phyloP scores from a whole-genome alignment of 2,329 filamentous ascomycete species.

The Microdochium trichocladiopsis region DNA sequence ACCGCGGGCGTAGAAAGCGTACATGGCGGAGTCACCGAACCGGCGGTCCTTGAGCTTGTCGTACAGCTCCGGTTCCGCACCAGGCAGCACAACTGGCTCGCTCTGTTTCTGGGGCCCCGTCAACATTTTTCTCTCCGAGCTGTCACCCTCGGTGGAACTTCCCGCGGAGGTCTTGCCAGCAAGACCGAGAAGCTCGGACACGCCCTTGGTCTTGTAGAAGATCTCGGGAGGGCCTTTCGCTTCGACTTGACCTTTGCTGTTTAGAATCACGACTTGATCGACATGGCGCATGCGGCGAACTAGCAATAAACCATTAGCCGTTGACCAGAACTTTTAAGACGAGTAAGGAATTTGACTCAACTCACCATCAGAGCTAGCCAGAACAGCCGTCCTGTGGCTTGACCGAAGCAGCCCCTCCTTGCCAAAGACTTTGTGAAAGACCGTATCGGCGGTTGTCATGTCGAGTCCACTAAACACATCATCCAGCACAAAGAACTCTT shows the following conservation, averaged over 20 bases:
- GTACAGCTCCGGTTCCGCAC: background rate
- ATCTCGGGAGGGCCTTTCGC: background rate
- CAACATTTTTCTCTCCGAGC: background rate
- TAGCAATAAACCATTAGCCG: background rate
- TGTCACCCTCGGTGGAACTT: background rate
- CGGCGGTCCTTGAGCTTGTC: background rate
- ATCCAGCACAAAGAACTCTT: slow-evolving; percentile 33
- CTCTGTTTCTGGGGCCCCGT: background rate
- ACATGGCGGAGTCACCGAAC: background rate
- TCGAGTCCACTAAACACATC: slow-evolving; percentile 39
- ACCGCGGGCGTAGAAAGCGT: background rate
- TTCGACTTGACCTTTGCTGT: background rate
- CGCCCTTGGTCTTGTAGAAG: background rate
- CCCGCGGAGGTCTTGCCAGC: background rate
- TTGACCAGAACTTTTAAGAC: background rate
- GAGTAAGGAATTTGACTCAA: no score
- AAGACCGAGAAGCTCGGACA: background rate
- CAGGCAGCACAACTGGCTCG: background rate
- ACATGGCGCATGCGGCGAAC: background rate
- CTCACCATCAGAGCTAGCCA: slow-evolving; percentile 23
- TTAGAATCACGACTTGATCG: background rate
- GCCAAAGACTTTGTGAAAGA: slow-evolving; percentile 34
- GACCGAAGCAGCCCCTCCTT: slow-evolving; percentile 30
- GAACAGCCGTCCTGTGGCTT: slow-evolving; percentile 29
- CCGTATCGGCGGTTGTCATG: slow-evolving; percentile 28